These are phyloP conservation scores for Oryza longistaminata DNA, from an alignment of 176 grass and related monocot species.

Conservation along the genomic window DNA sequence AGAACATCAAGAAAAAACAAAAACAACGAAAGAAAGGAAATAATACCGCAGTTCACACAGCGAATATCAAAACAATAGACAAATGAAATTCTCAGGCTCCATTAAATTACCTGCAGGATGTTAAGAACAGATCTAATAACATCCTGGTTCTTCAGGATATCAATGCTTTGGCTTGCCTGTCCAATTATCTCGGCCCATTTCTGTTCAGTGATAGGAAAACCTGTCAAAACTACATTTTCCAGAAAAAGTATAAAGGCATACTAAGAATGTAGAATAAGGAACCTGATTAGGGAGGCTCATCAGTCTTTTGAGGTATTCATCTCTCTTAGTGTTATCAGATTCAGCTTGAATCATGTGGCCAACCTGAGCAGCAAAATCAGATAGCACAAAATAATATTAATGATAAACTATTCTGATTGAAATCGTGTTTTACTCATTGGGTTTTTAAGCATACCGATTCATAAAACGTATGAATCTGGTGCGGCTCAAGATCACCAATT, in stretches of 20 bases:
- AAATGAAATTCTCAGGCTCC: conserved; percentile 5
- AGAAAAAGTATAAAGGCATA: conserved; percentile 7
- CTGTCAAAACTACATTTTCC: conserved; percentile 26
- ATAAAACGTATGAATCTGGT: conserved; percentile 99
- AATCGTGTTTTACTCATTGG: neutral
- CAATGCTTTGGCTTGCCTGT: conserved; percentile 92
- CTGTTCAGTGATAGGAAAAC: conserved; percentile 48
- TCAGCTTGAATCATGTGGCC: conserved; percentile 99
- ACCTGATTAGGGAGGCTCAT: conserved; percentile 99
- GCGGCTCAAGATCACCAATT: conserved; percentile 92
- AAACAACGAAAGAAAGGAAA: neutral
- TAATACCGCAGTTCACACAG: neutral
- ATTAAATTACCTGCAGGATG: conserved; percentile 83
- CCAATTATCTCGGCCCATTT: conserved; percentile 99
- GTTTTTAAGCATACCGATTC: conserved; percentile 83
- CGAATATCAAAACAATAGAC: conserved; percentile 13
- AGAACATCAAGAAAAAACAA: neutral
- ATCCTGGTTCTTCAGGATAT: conserved; percentile 96
- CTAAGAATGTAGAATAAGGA: conserved; percentile 22
- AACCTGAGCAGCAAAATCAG: conserved; percentile 54
- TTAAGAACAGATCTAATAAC: conserved; percentile 98
- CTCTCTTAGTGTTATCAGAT: conserved; percentile 85
- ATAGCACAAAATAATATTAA: conserved; percentile 22
- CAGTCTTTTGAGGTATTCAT: conserved; percentile 97
- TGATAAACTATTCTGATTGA: conserved; percentile 12